Base-by-base conservation (phyloP, 129 eudicot genomes). In the Calendula officinalis region DNA sequence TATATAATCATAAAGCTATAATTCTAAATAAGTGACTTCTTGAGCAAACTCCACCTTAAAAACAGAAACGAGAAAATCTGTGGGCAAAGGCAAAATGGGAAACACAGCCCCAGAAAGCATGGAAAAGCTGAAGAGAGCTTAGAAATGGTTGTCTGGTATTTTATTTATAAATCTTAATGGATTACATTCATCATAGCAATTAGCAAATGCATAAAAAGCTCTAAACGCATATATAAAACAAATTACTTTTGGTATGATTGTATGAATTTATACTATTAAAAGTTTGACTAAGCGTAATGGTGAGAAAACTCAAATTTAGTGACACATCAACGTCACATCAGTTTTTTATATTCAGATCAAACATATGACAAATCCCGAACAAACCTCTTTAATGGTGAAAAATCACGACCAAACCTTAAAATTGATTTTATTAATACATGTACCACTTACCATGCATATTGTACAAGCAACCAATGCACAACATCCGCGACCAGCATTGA, bases 61-160 rank as follows among this genome's bases (percentile, higher is more conserved):
- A 37, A 56, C 72, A 73, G 12, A 64, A 60, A 66, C 75, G 61
- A 69, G 47, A 56, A 70, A 68, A 68, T 46, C 43, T 43, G 53
- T 46, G 62, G 67, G 71, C 75, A 72, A 69, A 48, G 69, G 77
- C 45, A 46, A 74, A 62, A 75, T 71, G 83, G 86, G 84, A 76
- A 73, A 81, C 91, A 85, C 30, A 65, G 57, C 55, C 60, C 82
- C 91, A 72, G 71, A 85, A 85, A 81, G 74, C 70, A 77, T 70
- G 87, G 91, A 63, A 75, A 81, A 81, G 79, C 60, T 66, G 59
- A 45, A 42, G 55, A 59, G 70, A 36, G 69, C 52, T 68, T 58
- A 58, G 60, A 69, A 35, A 49, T 46, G 30, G 63, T 33, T 73
- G 78, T 73, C 59, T 65, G 52, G 38, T 46, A 71, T 71, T 39